These are phyloP conservation scores for Phialophora verrucosa DNA, from an alignment of 2,329 filamentous ascomycete genomes.

Conservation along the genomic window DNA sequence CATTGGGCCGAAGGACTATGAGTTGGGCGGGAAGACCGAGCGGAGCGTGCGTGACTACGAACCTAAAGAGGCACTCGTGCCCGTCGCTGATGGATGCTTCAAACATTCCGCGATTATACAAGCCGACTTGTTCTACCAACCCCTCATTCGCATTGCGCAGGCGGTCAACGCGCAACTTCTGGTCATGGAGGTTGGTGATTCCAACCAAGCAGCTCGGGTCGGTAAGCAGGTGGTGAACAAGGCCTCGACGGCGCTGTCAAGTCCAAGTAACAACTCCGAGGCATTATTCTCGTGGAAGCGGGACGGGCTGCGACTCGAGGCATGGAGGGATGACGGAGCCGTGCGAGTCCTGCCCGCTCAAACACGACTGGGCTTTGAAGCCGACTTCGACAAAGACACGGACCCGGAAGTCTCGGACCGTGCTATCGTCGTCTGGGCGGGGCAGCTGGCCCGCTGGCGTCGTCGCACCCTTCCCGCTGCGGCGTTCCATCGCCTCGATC, in stretches of 20 bases:
- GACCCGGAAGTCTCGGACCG: constrained; percentile 22
- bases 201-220: constrained; percentile 70
- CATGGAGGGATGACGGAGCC: constrained; percentile 36
- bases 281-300: background rate
- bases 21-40: constrained; percentile 60
- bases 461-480: background rate
- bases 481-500: background rate
- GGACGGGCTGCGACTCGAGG: constrained; percentile 22
- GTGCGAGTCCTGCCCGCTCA: constrained; percentile 9
- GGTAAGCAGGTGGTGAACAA: constrained; percentile 43
- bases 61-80: constrained; percentile 77
- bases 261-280: background rate
- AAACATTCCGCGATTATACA: constrained; percentile 33
- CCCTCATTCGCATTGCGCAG: constrained; percentile 63
- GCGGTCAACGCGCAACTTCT: constrained; percentile 60
- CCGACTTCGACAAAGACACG: background rate
- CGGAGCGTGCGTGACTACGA: constrained; percentile 82
- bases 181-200: constrained; percentile 74
- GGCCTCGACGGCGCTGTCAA: background rate
- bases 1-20: constrained; percentile 70
- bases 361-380: background rate
- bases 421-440: constrained; percentile 26
- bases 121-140: constrained; percentile 69
- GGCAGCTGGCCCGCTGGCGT: constrained; percentile 24
- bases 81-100: constrained; percentile 20